Conservation (phyloP, 345 rosid species). For the Xanthoceras sorbifolium region DNA sequence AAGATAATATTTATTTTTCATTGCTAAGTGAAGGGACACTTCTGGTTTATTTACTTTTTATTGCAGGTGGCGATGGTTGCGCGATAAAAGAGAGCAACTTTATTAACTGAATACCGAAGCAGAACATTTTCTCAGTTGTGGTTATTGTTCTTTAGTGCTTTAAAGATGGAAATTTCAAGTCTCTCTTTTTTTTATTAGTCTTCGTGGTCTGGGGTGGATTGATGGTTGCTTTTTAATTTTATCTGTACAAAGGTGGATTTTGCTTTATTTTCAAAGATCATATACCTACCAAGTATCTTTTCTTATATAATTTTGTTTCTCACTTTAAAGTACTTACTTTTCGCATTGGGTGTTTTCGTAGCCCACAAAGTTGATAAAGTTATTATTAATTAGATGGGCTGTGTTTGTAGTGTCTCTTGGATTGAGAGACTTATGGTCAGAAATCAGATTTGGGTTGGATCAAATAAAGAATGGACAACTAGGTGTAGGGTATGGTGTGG, state of each 20-base stretch:
- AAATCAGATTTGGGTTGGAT: neutral
- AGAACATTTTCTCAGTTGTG: neutral
- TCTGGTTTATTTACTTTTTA: neutral
- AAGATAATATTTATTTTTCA: too few species aligned
- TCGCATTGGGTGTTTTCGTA: neutral
- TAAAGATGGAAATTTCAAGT: conserved; percentile 23
- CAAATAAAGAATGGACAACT: neutral
- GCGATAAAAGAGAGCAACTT: conserved; percentile 60
- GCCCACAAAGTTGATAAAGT: neutral
- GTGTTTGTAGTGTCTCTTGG: too few species aligned
- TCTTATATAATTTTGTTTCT: neutral
- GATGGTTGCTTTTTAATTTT: conserved; percentile 5
- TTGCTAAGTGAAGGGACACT: neutral
- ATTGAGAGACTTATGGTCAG: too few species aligned
- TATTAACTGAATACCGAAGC: conserved; percentile 30
- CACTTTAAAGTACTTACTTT: neutral
- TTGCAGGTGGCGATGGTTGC: conserved; percentile 85
- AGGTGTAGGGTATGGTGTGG: neutral
- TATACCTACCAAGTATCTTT: neutral
- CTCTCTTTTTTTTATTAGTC: neutral
- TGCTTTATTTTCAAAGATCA: conserved; percentile 13
- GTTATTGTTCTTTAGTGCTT: conserved; percentile 6
- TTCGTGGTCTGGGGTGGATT: neutral
- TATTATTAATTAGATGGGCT: too few species aligned
- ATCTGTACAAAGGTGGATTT: conserved; percentile 17